phyloP scores from a whole-genome alignment of 2,329 filamentous ascomycete species.

The Allantophomopsis lycopodina region DNA sequence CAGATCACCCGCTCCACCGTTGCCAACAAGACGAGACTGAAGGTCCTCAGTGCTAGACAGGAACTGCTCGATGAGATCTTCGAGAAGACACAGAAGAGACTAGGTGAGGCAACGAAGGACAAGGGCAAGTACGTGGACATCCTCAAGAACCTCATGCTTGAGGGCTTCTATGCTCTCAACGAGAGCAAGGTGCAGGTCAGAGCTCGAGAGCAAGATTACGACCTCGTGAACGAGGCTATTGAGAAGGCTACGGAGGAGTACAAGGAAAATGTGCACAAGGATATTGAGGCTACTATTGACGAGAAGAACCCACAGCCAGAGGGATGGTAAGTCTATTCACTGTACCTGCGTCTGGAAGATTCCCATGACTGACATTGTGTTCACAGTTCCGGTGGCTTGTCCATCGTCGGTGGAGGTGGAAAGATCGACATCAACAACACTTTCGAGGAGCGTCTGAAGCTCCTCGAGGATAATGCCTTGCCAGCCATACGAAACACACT shows the following conservation, averaged over 20 bases:
- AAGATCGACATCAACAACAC: slow-evolving; percentile 99
- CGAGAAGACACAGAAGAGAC: slow-evolving; percentile 61
- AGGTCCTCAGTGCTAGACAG: slow-evolving; percentile 76
- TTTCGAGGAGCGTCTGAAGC: slow-evolving; percentile 75
- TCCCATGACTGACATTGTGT: neutral
- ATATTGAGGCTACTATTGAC: slow-evolving; percentile 58
- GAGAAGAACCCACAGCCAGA: slow-evolving; percentile 70
- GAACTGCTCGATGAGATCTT: slow-evolving; percentile 86
- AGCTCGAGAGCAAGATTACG: slow-evolving; percentile 68
- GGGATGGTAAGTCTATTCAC: slow-evolving; percentile 53
- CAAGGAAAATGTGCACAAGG: slow-evolving; percentile 62
- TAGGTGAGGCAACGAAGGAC: slow-evolving; percentile 53
- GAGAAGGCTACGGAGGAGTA: slow-evolving; percentile 69
- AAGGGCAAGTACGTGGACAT: slow-evolving; percentile 61
- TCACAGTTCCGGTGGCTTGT: slow-evolving; percentile 66
- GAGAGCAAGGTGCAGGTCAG: slow-evolving; percentile 67
- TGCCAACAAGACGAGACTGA: slow-evolving; percentile 88
- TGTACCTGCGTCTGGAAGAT: neutral
- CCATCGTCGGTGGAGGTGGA: slow-evolving; percentile 67
- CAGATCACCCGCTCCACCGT: slow-evolving; percentile 96
- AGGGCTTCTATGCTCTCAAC: slow-evolving; percentile 78
- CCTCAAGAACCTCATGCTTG: slow-evolving; percentile 70
- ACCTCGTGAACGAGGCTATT: slow-evolving; percentile 63
- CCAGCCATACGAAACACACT: slow-evolving; percentile 74
- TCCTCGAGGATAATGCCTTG: slow-evolving; percentile 74